phyloP scores from a whole-genome alignment of 2,329 filamentous ascomycete species.

The Bipolaris zeicola region DNA sequence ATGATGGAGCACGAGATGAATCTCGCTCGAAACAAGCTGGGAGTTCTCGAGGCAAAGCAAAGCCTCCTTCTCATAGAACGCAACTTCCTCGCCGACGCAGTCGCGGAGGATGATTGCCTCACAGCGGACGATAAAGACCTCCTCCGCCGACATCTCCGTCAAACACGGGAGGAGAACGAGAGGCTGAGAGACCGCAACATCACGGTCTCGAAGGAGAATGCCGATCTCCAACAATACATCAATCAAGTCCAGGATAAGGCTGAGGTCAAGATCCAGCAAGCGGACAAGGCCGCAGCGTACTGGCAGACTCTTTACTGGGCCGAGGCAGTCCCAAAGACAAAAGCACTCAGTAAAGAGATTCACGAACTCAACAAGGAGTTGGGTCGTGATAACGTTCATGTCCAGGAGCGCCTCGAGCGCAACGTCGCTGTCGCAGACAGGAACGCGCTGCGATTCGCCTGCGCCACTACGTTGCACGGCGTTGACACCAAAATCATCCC shows the following conservation, averaged over 20 bases:
- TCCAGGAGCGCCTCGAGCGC: not conserved
- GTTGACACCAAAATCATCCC: not conserved
- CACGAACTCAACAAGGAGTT: constrained; percentile 2
- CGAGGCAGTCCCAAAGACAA: not conserved
- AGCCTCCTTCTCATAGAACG: not conserved
- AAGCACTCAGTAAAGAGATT: not conserved
- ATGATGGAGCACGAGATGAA: not conserved
- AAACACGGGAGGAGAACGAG: not conserved
- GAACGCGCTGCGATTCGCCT: not conserved
- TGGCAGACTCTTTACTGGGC: not conserved
- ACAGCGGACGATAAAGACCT: not conserved
- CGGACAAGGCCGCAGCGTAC: not conserved
- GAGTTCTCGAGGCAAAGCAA: not conserved
- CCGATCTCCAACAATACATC: not conserved
- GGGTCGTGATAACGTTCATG: not conserved
- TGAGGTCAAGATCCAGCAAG: not conserved
- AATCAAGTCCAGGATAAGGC: not conserved
- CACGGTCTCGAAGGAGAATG: not conserved
- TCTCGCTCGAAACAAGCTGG: not conserved
- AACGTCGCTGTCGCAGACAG: not conserved
- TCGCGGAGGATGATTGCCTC: not conserved
- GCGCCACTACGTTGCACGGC: not conserved
- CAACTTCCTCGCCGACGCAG: not conserved
- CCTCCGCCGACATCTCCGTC: not conserved
- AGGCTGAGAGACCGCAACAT: not conserved